A percentile compares a stretch with the other conserved stretches of the same genome.
Evolutionary conservation across 495 filamentous ascomycete genomes (phyloP).

Genomic region (Tirmania nivea): DNA sequence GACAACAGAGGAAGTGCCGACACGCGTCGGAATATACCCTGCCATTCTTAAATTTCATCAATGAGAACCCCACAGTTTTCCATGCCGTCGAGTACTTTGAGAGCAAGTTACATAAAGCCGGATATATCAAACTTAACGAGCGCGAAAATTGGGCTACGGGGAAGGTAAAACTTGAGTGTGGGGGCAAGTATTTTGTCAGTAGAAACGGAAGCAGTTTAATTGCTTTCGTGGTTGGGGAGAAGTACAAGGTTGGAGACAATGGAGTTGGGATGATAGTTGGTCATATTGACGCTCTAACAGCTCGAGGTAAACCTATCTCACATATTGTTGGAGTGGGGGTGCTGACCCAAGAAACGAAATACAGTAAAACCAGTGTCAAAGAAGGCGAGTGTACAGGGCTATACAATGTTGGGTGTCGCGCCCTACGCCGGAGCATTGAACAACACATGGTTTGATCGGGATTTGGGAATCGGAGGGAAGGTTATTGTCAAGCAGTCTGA

Average conservation of each 20-base stretch:
- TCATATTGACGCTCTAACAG: slow-evolving; percentile 80
- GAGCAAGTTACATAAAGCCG: slow-evolving; percentile 42
- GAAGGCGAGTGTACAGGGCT: slow-evolving; percentile 58
- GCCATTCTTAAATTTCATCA: slow-evolving; percentile 76
- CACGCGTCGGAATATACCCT: slow-evolving; percentile 43
- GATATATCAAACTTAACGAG: slow-evolving; percentile 59
- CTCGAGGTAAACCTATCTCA: slow-evolving; percentile 23
- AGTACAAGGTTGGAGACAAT: slow-evolving; percentile 59
- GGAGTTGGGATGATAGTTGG: slow-evolving; percentile 53
- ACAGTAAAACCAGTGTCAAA: slow-evolving; percentile 67
- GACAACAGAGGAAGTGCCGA: too few relatives aligned
- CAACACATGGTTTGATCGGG: slow-evolving; percentile 82
- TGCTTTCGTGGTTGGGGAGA: slow-evolving; percentile 63
- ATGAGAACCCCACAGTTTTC: slow-evolving; percentile 75
- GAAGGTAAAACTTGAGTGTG: slow-evolving; percentile 37
- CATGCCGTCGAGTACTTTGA: slow-evolving; percentile 63
- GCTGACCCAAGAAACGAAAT: background rate
- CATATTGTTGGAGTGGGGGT: background rate
- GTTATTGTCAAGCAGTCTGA: slow-evolving; percentile 59
- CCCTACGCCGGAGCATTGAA: slow-evolving; percentile 78
- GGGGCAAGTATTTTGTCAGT: slow-evolving; percentile 73
- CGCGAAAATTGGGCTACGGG: slow-evolving; percentile 49
- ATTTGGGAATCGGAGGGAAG: slow-evolving; percentile 71
- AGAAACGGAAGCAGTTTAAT: slow-evolving; percentile 74
- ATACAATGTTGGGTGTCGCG: slow-evolving; percentile 73